phyloP scores from a whole-genome alignment of 1,284 basidiomycete species.

The Meira nashicola region DNA sequence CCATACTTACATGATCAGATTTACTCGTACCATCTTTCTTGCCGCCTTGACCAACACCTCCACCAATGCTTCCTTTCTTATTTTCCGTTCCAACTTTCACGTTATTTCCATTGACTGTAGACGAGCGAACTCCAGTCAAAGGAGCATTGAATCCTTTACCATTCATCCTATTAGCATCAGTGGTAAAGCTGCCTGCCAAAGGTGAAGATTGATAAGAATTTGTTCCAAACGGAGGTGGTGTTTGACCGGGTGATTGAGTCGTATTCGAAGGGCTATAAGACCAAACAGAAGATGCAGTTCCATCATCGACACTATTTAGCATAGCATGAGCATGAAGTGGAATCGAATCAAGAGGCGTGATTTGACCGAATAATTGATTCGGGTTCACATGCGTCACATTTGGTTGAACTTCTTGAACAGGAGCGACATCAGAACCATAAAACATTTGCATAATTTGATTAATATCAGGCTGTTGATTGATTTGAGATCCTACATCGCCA shows the following conservation, averaged over 20 bases:
- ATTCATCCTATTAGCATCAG: conserved; percentile 14
- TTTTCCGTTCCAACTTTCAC: no score
- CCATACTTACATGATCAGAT: conserved; percentile 21
- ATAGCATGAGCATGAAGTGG: conserved; percentile 4
- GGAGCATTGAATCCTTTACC: conserved; percentile 20
- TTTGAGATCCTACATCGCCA: conserved; percentile 3
- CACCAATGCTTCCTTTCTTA: not conserved
- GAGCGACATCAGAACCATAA: conserved; percentile 37
- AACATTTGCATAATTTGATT: conserved; percentile 47
- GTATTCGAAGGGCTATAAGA: conserved; percentile 41
- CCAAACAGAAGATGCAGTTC: conserved; percentile 31
- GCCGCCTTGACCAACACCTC: not conserved
- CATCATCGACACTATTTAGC: conserved; percentile 20
- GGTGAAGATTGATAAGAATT: conserved; percentile 34
- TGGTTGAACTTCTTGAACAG: conserved; percentile 16
- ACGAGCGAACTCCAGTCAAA: conserved; percentile 19
- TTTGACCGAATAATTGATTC: conserved; percentile 36
- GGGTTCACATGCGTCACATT: conserved; percentile 44
- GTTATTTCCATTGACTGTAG: not conserved
- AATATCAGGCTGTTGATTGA: conserved; percentile 18
- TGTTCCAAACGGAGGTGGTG: conserved; percentile 26
- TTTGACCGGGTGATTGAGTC: conserved; percentile 27
- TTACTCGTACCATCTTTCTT: conserved; percentile 1
- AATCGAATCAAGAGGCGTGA: conserved; percentile 3
- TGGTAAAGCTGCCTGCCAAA: conserved; percentile 17